Evolutionary conservation across 169 alveolate species (phyloP).

Genomic region (Plasmodium coatneyi): DNA sequence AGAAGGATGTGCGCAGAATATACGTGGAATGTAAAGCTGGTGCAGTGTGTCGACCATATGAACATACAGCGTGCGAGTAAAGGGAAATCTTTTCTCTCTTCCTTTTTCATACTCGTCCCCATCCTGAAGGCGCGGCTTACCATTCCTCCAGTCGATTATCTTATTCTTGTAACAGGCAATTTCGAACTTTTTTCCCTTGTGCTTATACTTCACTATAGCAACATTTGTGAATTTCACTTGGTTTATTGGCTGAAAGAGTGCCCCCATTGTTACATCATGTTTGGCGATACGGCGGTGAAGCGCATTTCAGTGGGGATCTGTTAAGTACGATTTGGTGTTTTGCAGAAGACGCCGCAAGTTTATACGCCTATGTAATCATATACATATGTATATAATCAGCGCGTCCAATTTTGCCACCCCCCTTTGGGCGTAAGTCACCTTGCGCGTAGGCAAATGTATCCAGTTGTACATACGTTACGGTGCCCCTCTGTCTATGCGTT

Average conservation of each 20-base stretch:
- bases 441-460: not conserved
- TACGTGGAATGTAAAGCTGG: not conserved
- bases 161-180: conserved; percentile 98
- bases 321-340: not conserved
- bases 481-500: not conserved
- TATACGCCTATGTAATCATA: not conserved
- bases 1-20: not conserved
- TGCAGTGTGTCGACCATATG: not conserved
- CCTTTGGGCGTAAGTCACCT: not conserved
- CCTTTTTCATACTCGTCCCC: not conserved
- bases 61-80: not conserved
- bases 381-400: not conserved
- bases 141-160: conserved; percentile 94
- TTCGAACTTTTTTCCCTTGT: conserved; percentile 93
- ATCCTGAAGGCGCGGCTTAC: not conserved
- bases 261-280: conserved; percentile 81
- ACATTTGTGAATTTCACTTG: conserved; percentile 96
- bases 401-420: not conserved
- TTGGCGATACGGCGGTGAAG: conserved; percentile 4
- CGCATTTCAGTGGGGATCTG: not conserved
- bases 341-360: not conserved
- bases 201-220: conserved; percentile 93
- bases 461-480: conserved; percentile 1
- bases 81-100: conserved; percentile 1
- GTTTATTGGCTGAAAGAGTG: conserved; percentile 93